Evolutionary conservation across 768 basidiomycete species (phyloP).

Genomic region (Mycena filopes): DNA sequence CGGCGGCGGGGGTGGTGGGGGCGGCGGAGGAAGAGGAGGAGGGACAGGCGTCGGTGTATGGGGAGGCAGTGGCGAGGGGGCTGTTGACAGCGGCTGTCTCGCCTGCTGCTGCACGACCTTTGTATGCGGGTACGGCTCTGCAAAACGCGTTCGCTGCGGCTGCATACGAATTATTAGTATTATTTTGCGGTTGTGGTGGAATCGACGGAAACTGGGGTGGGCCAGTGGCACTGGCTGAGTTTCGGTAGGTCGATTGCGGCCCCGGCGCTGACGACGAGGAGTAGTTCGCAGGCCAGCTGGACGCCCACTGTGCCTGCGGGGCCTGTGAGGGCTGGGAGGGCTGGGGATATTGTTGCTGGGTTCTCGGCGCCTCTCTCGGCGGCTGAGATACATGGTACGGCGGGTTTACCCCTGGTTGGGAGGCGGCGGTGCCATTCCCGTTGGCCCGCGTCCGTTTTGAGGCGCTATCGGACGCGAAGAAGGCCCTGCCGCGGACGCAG

Average conservation of each 20-base stretch:
- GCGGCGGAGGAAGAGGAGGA: background rate
- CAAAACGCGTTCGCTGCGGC: conserved; percentile 29
- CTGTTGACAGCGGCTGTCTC: background rate
- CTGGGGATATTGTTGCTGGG: background rate
- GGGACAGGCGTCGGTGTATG: conserved; percentile 49
- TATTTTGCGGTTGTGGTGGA: background rate
- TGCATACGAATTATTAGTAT: background rate
- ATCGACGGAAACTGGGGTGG: background rate
- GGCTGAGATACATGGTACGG: conserved; percentile 1
- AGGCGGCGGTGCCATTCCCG: background rate
- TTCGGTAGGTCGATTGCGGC: conserved; percentile 11
- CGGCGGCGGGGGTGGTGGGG: conserved; percentile 36
- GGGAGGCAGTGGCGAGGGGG: conserved; percentile 21
- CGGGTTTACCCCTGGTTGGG: background rate
- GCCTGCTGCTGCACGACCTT: background rate
- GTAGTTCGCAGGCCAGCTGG: conserved; percentile 8
- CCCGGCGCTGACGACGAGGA: background rate
- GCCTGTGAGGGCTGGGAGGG: background rate
- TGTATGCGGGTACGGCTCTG: conserved; percentile 25
- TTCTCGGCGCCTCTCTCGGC: background rate
- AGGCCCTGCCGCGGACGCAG: conserved; percentile 53
- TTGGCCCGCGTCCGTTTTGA: background rate
- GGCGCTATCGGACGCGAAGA: conserved; percentile 34
- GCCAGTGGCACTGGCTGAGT: background rate
- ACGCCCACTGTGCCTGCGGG: conserved; percentile 2